These are phyloP conservation scores for Penicillium sp. DNA, from an alignment of 2,329 filamentous ascomycete species.

Conservation along the genomic window DNA sequence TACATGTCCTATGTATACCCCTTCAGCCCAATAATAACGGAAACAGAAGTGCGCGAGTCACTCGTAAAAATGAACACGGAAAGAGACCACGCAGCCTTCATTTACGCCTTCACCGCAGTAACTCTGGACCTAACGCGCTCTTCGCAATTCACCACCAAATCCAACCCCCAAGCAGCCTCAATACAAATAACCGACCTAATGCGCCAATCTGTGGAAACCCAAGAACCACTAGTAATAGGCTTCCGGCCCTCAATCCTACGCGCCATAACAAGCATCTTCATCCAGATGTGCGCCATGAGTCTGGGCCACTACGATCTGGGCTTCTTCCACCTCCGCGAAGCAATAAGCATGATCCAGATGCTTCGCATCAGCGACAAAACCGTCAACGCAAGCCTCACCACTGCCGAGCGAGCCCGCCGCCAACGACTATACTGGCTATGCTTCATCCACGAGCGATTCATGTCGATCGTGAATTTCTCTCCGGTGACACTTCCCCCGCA, in stretches of 20 bases:
- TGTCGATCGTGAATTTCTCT: constrained; percentile 54
- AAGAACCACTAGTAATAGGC: constrained; percentile 41
- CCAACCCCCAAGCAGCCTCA: constrained; percentile 20
- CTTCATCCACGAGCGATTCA: constrained; percentile 58
- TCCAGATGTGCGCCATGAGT: constrained; percentile 55
- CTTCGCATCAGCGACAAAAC: constrained; percentile 46
- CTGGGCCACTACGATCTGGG: constrained; percentile 51
- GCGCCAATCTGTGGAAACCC: constrained; percentile 38
- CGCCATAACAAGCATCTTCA: constrained; percentile 54
- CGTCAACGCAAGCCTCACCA: constrained; percentile 31
- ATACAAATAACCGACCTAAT: constrained; percentile 27
- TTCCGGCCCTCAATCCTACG: constrained; percentile 47
- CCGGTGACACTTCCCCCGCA: constrained; percentile 44
- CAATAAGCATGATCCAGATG: constrained; percentile 49
- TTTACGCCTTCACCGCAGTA: constrained; percentile 49
- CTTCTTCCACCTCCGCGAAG: constrained; percentile 54
- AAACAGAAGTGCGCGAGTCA: constrained; percentile 39
- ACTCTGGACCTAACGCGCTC: constrained; percentile 45
- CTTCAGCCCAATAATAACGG: constrained; percentile 48
- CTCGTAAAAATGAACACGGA: constrained; percentile 41
- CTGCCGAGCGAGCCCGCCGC: constrained; percentile 42
- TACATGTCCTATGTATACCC: constrained; percentile 50
- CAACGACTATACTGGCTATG: constrained; percentile 58
- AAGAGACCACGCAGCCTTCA: constrained; percentile 43
- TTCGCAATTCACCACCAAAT: constrained; percentile 14